A percentile compares a stretch with the other conserved stretches of the same genome.
phyloP scores from a whole-genome alignment of 495 filamentous ascomycete genomes.

The Aspergillus cristatus region DNA sequence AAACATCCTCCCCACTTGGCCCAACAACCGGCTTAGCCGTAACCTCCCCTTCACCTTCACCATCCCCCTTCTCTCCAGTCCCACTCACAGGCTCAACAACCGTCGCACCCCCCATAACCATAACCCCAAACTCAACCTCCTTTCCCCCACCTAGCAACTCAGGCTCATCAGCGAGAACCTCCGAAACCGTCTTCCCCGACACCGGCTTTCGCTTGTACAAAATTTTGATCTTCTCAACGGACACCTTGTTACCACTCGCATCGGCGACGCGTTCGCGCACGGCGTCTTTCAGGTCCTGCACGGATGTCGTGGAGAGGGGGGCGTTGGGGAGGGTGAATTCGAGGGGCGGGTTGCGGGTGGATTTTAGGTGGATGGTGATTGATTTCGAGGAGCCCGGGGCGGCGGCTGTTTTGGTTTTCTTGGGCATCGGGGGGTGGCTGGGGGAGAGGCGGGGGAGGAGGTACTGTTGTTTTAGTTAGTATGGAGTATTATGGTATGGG shows the following conservation, averaged over 20 bases:
- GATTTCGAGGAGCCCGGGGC: conserved; percentile 40
- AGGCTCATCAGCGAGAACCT: conserved; percentile 38
- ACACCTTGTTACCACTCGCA: conserved; percentile 20
- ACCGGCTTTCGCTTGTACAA: conserved; percentile 77
- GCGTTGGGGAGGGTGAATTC: conserved; percentile 49
- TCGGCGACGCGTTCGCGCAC: conserved; percentile 43
- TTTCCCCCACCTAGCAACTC: conserved; percentile 28
- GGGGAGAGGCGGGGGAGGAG: conserved; percentile 36
- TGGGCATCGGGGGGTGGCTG: conserved; percentile 42
- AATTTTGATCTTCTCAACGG: conserved; percentile 67
- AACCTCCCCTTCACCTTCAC: conserved; percentile 20
- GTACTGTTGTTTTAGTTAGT: conserved; percentile 20
- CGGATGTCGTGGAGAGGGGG: conserved; percentile 52
- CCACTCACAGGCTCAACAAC: conserved; percentile 24
- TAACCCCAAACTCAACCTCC: conserved; percentile 65
- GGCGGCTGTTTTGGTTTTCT: conserved; percentile 33
- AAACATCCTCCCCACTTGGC: conserved; percentile 45
- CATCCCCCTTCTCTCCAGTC: conserved; percentile 18
- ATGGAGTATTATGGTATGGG: neutral
- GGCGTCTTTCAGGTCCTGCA: conserved; percentile 62
- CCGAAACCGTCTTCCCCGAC: conserved; percentile 44
- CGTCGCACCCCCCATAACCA: conserved; percentile 66
- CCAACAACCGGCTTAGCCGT: conserved; percentile 42
- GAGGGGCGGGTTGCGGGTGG: conserved; percentile 61
- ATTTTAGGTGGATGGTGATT: conserved; percentile 57